Evolutionary conservation across 768 basidiomycete species (phyloP).

Genomic region (Xanthoconium stramineum): DNA sequence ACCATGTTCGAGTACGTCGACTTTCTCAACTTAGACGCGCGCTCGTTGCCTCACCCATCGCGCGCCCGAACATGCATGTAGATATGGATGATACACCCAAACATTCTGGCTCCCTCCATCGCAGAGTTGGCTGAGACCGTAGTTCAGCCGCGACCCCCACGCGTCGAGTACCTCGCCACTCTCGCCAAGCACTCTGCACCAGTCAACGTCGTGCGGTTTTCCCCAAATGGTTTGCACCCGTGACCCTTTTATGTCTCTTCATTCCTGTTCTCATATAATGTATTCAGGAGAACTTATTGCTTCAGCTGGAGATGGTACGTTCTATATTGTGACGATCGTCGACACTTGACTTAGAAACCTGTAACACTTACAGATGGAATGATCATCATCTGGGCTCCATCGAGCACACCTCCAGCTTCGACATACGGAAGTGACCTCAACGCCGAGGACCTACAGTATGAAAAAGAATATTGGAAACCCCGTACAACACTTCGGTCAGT

Average conservation of each 20-base stretch:
- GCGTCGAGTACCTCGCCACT: constrained; percentile 95
- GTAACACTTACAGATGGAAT: constrained; percentile 70
- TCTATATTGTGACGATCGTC: constrained; percentile 2
- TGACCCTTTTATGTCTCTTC: not conserved
- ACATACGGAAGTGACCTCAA: constrained; percentile 82
- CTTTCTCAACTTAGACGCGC: constrained; percentile 10
- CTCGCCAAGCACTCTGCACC: constrained; percentile 89
- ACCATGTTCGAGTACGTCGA: constrained; percentile 85
- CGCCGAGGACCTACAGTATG: constrained; percentile 77
- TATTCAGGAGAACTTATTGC: constrained; percentile 81
- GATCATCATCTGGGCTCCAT: constrained; percentile 93
- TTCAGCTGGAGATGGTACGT: constrained; percentile 93
- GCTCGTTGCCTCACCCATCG: constrained; percentile 5
- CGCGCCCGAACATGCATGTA: constrained; percentile 28
- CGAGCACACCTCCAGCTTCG: constrained; percentile 62
- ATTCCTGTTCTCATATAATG: constrained; percentile 2
- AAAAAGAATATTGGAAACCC: constrained; percentile 95
- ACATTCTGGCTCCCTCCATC: constrained; percentile 69
- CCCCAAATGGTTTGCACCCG: constrained; percentile 74
- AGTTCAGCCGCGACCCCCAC: constrained; percentile 57
- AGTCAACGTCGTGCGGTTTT: constrained; percentile 95
- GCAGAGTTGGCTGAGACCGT: constrained; percentile 34
- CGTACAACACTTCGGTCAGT: constrained; percentile 77
- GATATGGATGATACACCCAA: constrained; percentile 95
- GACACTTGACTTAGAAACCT: not conserved